Evolutionary conservation across 257 asterid genomes (phyloP).

Genomic region (Forsythia viridissima): DNA sequence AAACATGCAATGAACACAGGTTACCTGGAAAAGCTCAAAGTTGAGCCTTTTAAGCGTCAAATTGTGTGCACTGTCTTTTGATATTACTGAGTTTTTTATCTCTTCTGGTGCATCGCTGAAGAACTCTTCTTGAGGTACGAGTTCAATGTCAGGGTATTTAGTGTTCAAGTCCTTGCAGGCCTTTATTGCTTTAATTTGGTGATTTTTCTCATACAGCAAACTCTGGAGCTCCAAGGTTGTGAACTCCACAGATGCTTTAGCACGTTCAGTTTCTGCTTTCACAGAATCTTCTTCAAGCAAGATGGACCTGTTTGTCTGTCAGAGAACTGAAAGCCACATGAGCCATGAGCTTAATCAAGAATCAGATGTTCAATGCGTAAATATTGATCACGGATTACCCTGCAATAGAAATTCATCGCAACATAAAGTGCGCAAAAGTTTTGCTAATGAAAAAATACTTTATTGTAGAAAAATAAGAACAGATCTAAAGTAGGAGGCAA

Average conservation of each 20-base stretch:
- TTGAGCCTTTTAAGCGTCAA: constrained; percentile 91
- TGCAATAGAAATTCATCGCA: background rate
- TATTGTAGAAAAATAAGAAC: background rate
- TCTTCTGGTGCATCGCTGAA: constrained; percentile 75
- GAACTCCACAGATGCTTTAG: constrained; percentile 80
- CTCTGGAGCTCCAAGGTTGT: constrained; percentile 93
- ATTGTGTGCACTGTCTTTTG: constrained; percentile 67
- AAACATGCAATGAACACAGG: background rate
- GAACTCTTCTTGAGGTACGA: constrained; percentile 90
- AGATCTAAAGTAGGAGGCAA: background rate
- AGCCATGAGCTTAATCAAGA: background rate
- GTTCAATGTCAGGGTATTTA: constrained; percentile 81
- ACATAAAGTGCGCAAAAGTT: background rate
- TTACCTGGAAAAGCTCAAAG: constrained; percentile 88
- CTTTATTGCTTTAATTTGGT: constrained; percentile 87
- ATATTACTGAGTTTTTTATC: constrained; percentile 58
- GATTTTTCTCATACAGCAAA: constrained; percentile 93
- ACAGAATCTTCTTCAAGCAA: constrained; percentile 89
- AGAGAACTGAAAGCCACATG: constrained; percentile 13
- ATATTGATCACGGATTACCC: background rate
- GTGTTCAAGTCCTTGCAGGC: constrained; percentile 94
- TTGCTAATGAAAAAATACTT: background rate
- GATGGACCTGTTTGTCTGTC: constrained; percentile 88
- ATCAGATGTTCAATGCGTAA: background rate
- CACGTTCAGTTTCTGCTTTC: constrained; percentile 84